Percentiles rank a stretch among this genome's conserved stretches.
phyloP scores from a whole-genome alignment of 306 rosid genomes.

The Coriaria nepalensis region DNA sequence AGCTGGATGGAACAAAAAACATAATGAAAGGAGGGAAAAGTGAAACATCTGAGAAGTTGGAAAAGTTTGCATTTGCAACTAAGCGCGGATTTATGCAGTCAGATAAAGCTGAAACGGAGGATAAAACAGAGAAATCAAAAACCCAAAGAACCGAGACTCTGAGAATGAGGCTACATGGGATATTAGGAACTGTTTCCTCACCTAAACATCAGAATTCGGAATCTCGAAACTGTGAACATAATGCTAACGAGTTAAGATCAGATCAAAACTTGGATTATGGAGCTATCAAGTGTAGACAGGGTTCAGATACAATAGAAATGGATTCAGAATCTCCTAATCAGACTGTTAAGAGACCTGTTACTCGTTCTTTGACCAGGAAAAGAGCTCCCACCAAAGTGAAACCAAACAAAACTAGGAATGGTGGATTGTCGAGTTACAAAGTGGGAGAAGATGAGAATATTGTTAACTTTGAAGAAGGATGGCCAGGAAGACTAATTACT shows the following conservation, averaged over 20 bases:
- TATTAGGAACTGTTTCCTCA: conserved; percentile 54
- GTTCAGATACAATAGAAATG: conserved; percentile 78
- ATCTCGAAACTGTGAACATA: conserved; percentile 27
- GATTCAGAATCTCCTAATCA: conserved; percentile 60
- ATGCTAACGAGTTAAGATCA: conserved; percentile 19
- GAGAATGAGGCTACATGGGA: conserved; percentile 75
- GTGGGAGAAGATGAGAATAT: conserved; percentile 30
- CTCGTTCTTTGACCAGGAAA: conserved; percentile 47
- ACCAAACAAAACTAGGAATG: conserved; percentile 25
- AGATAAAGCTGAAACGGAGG: conserved; percentile 25
- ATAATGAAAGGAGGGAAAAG: conserved; percentile 36
- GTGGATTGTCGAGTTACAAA: conserved; percentile 20
- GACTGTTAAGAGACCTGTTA: conserved; percentile 43
- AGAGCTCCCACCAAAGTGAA: conserved; percentile 27
- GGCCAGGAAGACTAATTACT: conserved; percentile 20
- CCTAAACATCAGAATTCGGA: conserved; percentile 31
- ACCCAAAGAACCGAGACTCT: conserved; percentile 47
- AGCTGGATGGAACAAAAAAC: conserved; percentile 25
- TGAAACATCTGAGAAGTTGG: conserved; percentile 20
- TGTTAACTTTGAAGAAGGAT: conserved; percentile 28
- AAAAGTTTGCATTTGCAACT: conserved; percentile 40
- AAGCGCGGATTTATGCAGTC: conserved; percentile 20
- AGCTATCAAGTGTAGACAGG: conserved; percentile 33
- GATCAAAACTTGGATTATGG: conserved; percentile 27
- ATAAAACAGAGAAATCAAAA: conserved; percentile 34